These are phyloP conservation scores for Carex littledalei DNA, from an alignment of 176 grass and related monocot species.

Conservation along the genomic window DNA sequence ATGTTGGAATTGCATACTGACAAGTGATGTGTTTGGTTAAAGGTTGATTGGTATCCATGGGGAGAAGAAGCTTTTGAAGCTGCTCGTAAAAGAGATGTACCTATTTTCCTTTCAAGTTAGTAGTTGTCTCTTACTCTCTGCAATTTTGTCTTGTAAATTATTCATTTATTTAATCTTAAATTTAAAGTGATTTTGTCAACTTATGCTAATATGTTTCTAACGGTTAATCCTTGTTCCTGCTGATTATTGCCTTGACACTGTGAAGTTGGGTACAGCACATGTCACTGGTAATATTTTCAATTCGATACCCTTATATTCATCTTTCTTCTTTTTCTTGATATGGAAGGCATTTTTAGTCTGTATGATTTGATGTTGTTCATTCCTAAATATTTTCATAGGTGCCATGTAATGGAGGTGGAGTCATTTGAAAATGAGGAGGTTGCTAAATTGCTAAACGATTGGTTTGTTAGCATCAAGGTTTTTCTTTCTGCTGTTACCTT, in stretches of 20 bases:
- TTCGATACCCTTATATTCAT: neutral
- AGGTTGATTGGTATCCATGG: slow-evolving; percentile 99
- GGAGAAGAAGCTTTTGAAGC: slow-evolving; percentile 87
- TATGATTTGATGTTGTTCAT: neutral
- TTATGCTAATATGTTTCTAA: neutral
- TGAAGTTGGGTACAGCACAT: slow-evolving; percentile 97
- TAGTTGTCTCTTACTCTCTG: neutral
- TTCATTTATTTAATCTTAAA: neutral
- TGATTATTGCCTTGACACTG: neutral
- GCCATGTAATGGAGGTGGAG: slow-evolving; percentile 96
- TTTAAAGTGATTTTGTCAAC: neutral
- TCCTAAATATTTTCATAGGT: slow-evolving; percentile 44
- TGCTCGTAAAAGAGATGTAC: slow-evolving; percentile 63
- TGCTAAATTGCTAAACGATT: slow-evolving; percentile 80
- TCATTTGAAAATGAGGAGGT: slow-evolving; percentile 93
- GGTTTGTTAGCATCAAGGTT: slow-evolving; percentile 99
- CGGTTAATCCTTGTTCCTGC: slow-evolving; percentile 15
- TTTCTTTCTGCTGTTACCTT: neutral
- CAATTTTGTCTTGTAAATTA: neutral
- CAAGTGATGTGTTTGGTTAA: neutral
- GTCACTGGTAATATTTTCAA: slow-evolving; percentile 61
- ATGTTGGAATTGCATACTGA: neutral
- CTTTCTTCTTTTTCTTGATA: neutral
- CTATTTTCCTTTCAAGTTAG: slow-evolving; percentile 92
- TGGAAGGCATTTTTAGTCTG: neutral